These are phyloP conservation scores for Phytophthora pinifolia DNA, from an alignment of 352 stramenopile species.

Conservation along the genomic window DNA sequence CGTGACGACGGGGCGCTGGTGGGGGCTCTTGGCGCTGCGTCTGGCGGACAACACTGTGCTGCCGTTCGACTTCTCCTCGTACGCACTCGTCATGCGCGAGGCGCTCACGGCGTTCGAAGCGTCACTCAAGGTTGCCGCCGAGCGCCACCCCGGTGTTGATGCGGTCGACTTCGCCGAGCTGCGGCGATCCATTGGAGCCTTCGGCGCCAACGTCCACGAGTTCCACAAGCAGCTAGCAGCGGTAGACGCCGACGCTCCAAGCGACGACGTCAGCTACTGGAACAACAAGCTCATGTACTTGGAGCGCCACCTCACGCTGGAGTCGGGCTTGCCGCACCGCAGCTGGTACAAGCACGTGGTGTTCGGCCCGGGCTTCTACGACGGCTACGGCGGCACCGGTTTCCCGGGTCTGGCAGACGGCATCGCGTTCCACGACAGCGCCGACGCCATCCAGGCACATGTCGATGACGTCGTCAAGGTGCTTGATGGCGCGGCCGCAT, in stretches of 20 bases:
- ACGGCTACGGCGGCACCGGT: conserved; percentile 47
- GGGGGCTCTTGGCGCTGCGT: conserved; percentile 50
- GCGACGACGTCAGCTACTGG: conserved; percentile 20
- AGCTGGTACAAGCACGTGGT: conserved; percentile 63
- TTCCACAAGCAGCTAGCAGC: conserved; percentile 29
- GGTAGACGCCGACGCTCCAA: conserved; percentile 3
- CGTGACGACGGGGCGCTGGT: conserved; percentile 43
- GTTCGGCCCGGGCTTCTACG: conserved; percentile 60
- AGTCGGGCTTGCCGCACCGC: conserved; percentile 47
- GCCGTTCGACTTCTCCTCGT: conserved; percentile 60
- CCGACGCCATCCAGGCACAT: conserved; percentile 37
- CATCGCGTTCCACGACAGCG: conserved; percentile 47
- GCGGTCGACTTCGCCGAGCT: conserved; percentile 31
- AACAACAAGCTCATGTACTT: conserved; percentile 55
- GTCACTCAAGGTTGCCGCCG: conserved; percentile 12
- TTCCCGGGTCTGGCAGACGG: conserved; percentile 54
- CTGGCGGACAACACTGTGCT: conserved; percentile 50
- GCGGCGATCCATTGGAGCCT: conserved; percentile 33
- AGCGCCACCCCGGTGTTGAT: conserved; percentile 19
- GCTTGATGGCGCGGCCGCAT: conserved; percentile 35
- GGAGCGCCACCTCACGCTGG: conserved; percentile 44
- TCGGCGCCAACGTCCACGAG: conserved; percentile 28
- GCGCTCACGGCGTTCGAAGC: conserved; percentile 32
- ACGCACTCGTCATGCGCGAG: conserved; percentile 50
- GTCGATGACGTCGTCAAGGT: conserved; percentile 44